Evolutionary conservation across 192 early-diverging fungal species (phyloP).

Genomic region (Coemansia sp.): DNA sequence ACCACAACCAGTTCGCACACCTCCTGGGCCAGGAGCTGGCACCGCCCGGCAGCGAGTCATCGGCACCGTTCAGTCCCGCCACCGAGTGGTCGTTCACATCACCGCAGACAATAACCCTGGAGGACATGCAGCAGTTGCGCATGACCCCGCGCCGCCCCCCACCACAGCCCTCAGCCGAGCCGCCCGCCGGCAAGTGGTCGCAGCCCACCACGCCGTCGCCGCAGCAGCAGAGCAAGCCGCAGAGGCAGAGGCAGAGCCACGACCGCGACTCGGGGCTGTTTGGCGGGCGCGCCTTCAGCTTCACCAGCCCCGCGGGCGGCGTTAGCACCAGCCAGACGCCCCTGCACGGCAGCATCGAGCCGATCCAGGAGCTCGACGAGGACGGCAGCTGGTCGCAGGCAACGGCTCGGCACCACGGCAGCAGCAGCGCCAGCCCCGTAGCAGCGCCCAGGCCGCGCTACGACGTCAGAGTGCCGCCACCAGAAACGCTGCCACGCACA

Average conservation of each 20-base stretch:
- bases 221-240: not conserved
- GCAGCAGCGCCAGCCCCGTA: not conserved
- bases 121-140: constrained; percentile 40
- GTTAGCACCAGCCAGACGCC: constrained; percentile 10
- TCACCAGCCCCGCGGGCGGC: constrained; percentile 14
- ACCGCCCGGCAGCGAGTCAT: constrained; percentile 13
- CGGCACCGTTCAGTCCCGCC: constrained; percentile 30
- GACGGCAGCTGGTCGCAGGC: constrained; percentile 30
- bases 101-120: constrained; percentile 49
- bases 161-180: not conserved
- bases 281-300: constrained; percentile 37
- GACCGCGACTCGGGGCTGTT: constrained; percentile 51
- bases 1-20: constrained; percentile 47
- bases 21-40: constrained; percentile 21
- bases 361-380: constrained; percentile 41
- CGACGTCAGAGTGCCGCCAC: constrained; percentile 43
- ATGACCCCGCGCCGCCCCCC: constrained; percentile 14
- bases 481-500: constrained; percentile 45
- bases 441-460: constrained; percentile 16
- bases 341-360: constrained; percentile 29
- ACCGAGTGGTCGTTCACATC: constrained; percentile 44
- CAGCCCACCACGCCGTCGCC: constrained; percentile 33
- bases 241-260: constrained; percentile 2
- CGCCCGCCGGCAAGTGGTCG: constrained; percentile 32
- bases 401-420: not conserved